Evolutionary conservation across 441 rosid genomes (phyloP).

Genomic region (Gossypium gossypioides): DNA sequence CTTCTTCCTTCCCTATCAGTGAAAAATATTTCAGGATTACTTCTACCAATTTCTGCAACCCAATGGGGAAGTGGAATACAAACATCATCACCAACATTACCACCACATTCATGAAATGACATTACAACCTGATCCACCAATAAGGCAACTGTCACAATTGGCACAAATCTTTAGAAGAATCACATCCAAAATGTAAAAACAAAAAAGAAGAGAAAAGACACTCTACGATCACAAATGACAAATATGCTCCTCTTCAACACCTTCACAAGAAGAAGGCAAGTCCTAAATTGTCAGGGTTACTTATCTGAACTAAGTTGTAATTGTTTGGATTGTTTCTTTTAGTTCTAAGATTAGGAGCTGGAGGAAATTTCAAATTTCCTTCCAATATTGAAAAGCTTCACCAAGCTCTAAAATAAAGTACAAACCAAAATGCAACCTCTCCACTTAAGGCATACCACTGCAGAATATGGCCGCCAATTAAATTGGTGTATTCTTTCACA

Average conservation of each 20-base stretch:
- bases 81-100: conserved; percentile 96
- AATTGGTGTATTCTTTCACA: neutral
- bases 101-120: conserved; percentile 99
- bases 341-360: neutral
- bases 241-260: neutral
- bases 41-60: conserved; percentile 94
- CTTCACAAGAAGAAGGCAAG: neutral
- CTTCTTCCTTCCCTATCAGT: conserved; percentile 95
- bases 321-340: neutral
- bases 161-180: conserved; percentile 11
- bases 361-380: neutral
- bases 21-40: conserved; percentile 84
- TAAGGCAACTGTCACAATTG: conserved; percentile 16
- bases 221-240: neutral
- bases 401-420: conserved; percentile 4
- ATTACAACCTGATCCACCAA: conserved; percentile 62
- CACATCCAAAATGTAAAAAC: neutral
- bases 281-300: neutral
- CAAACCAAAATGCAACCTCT: neutral
- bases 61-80: conserved; percentile 95
- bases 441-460: conserved; percentile 1
- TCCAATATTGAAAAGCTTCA: conserved; percentile 3
- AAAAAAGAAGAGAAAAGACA: neutral
- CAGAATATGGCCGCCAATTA: neutral
- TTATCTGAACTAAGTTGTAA: neutral